These are phyloP conservation scores for Dichomitus squalens DNA, from an alignment of 1,284 basidiomycete genomes.

Conservation along the genomic window DNA sequence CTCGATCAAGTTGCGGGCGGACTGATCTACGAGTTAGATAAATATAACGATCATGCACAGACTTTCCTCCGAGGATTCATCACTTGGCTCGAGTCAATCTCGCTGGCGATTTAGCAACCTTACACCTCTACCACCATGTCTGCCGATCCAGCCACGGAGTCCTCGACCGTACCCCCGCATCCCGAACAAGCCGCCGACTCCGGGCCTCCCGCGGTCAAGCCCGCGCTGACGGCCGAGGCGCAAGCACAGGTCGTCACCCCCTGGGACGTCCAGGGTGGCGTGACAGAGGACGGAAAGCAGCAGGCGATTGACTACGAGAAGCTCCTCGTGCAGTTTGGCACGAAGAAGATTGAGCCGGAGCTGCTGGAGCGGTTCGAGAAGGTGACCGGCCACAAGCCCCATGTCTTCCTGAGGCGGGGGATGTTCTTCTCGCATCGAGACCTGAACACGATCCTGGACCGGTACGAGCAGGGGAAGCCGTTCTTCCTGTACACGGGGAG, in stretches of 20 bases:
- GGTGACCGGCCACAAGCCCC: conserved; percentile 90
- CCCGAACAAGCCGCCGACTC: conserved; percentile 13
- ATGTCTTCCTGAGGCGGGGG: conserved; percentile 87
- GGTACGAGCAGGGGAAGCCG: conserved; percentile 96
- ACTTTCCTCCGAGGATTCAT: conserved; percentile 13
- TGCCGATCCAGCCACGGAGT: conserved; percentile 3
- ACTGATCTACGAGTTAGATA: conserved; percentile 1
- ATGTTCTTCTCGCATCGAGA: conserved; percentile 99
- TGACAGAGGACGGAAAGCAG: conserved; percentile 88
- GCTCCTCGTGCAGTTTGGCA: conserved; percentile 93
- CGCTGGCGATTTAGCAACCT: conserved; percentile 1
- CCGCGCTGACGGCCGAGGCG: conserved; percentile 29
- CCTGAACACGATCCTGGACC: conserved; percentile 91
- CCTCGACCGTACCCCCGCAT: conserved; percentile 16
- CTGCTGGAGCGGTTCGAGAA: conserved; percentile 90
- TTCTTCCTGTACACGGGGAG: conserved; percentile 99
- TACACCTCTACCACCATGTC: conserved; percentile 16
- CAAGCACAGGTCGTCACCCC: conserved; percentile 92
- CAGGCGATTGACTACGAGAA: conserved; percentile 97
- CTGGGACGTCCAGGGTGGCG: conserved; percentile 96
- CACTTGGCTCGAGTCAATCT: conserved; percentile 15
- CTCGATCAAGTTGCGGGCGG: not conserved
- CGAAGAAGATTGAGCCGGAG: conserved; percentile 76
- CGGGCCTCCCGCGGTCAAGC: conserved; percentile 34
- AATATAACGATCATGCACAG: conserved; percentile 16